Evolutionary conservation across 441 rosid genomes (phyloP).

Genomic region (Isatis lusitanica): DNA sequence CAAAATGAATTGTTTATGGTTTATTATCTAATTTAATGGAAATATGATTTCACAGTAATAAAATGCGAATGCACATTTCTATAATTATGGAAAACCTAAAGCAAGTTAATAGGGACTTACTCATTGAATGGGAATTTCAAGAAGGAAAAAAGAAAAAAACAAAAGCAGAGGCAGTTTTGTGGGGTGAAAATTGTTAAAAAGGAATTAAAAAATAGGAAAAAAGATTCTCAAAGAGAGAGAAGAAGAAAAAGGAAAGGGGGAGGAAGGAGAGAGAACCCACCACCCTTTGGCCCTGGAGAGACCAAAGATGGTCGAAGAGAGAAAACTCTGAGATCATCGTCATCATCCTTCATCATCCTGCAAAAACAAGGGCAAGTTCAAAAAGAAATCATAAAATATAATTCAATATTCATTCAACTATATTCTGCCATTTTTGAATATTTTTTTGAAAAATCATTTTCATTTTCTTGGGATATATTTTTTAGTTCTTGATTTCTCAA

Average conservation of each 20-base stretch:
- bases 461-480: not conserved
- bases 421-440: not conserved
- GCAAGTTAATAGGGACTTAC: conserved; percentile 28
- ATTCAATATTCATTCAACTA: not conserved
- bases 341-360: conserved; percentile 48
- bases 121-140: conserved; percentile 12
- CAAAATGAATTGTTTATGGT: not conserved
- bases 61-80: conserved; percentile 4
- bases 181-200: conserved; percentile 22
- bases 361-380: conserved; percentile 43
- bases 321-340: conserved; percentile 52
- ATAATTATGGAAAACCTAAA: conserved; percentile 36
- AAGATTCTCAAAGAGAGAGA: conserved; percentile 17
- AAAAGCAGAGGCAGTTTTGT: conserved; percentile 17
- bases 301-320: conserved; percentile 43
- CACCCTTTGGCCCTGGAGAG: conserved; percentile 39
- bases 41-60: not conserved
- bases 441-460: not conserved
- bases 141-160: not conserved
- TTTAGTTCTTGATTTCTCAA: conserved; percentile 13
- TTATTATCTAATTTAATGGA: not conserved
- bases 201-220: conserved; percentile 23
- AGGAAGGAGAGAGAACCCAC: conserved; percentile 35
- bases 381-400: conserved; percentile 39
- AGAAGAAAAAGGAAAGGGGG: conserved; percentile 28